Evolutionary conservation across 2,329 filamentous ascomycete genomes (phyloP).

Genomic region (Aureobasidium sp.): DNA sequence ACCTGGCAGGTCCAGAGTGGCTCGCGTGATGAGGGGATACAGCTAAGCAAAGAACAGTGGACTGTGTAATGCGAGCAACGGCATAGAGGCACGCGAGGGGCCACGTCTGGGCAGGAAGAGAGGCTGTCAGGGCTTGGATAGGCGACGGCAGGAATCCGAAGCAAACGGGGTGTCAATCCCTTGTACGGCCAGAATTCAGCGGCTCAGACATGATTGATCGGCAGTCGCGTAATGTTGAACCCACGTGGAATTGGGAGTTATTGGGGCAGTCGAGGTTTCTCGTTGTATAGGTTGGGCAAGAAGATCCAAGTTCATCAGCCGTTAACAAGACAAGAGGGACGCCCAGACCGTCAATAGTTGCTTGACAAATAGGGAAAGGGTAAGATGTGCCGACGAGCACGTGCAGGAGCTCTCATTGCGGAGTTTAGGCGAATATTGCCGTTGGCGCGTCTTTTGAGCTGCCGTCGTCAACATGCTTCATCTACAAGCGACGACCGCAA

Average conservation of each 20-base stretch:
- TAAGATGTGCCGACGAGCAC: neutral
- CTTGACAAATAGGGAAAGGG: neutral
- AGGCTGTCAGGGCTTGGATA: neutral
- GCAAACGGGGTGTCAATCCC: neutral
- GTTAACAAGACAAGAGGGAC: neutral
- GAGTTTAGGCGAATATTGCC: neutral
- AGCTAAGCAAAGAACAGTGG: neutral
- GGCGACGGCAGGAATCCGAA: neutral
- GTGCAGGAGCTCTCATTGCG: neutral
- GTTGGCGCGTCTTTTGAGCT: neutral
- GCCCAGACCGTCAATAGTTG: slow-evolving; percentile 10
- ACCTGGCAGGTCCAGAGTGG: neutral
- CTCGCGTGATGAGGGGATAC: neutral
- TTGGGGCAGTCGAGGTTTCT: slow-evolving; percentile 6
- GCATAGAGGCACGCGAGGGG: neutral
- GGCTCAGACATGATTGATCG: slow-evolving; percentile 14
- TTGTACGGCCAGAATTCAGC: neutral
- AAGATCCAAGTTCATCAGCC: neutral
- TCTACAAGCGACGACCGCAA: neutral
- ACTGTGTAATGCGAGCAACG: neutral
- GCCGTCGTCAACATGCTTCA: neutral
- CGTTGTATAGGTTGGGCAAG: slow-evolving; percentile 7
- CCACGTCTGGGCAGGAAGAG: neutral
- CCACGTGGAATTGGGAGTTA: neutral
- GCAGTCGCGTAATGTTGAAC: neutral